phyloP scores from a whole-genome alignment of 1,284 basidiomycete species.

The Melampsora occidentalis region DNA sequence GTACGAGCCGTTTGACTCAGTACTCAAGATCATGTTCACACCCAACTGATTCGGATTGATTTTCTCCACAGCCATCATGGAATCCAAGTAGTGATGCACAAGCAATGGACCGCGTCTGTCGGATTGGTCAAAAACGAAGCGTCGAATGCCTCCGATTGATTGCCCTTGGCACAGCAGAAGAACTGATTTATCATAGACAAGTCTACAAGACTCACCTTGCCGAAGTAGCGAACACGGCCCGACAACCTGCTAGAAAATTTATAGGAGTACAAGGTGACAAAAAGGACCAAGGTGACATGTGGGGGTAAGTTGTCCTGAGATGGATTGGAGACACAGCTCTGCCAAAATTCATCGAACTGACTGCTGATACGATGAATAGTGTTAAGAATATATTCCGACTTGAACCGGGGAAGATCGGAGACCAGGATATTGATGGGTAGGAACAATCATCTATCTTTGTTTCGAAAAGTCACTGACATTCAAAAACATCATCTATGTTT shows the following conservation, averaged over 20 bases:
- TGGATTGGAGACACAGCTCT: not conserved
- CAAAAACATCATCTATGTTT: too few relatives aligned
- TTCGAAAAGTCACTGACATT: too few relatives aligned
- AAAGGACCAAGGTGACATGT: constrained; percentile 39
- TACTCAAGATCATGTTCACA: not conserved
- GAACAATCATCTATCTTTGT: not conserved
- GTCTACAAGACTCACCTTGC: constrained; percentile 37
- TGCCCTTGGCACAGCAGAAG: constrained; percentile 25
- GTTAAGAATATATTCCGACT: constrained; percentile 2
- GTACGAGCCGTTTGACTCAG: constrained; percentile 2
- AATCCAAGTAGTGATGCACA: constrained; percentile 39
- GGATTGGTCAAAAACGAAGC: constrained; percentile 34
- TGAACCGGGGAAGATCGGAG: not conserved
- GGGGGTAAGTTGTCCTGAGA: constrained; percentile 18
- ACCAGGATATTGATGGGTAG: constrained; percentile 3
- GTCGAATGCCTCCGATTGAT: constrained; percentile 43
- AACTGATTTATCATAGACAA: constrained; percentile 40
- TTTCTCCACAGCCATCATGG: constrained; percentile 26
- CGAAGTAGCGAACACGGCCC: constrained; percentile 33
- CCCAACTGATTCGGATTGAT: not conserved
- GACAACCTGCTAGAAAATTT: constrained; percentile 22
- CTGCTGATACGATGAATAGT: not conserved
- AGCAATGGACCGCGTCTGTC: constrained; percentile 40
- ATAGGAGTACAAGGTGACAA: constrained; percentile 38
- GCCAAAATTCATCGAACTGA: too few relatives aligned